These are phyloP conservation scores for Agroathelia rolfsii DNA, from an alignment of 1,284 basidiomycete genomes.

Conservation along the genomic window DNA sequence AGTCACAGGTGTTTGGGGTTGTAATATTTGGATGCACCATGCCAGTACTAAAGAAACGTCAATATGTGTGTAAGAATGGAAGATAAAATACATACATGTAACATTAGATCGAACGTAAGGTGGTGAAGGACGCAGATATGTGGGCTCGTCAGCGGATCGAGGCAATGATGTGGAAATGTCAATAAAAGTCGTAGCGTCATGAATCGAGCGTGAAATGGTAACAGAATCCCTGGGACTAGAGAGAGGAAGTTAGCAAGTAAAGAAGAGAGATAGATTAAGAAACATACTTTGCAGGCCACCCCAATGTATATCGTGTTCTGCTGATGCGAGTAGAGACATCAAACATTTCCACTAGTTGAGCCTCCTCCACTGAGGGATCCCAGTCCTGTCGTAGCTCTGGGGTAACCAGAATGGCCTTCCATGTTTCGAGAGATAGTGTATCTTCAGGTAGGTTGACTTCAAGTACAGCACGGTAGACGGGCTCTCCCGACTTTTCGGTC, in stretches of 20 bases:
- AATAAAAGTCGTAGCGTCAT: constrained; percentile 77
- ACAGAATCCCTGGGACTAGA: constrained; percentile 84
- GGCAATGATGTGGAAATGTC: constrained; percentile 95
- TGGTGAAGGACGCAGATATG: constrained; percentile 87
- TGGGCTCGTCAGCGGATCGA: constrained; percentile 84
- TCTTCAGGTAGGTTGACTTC: constrained; percentile 66
- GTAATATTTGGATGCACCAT: constrained; percentile 79
- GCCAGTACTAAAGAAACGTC: constrained; percentile 58
- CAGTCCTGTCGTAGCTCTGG: constrained; percentile 82
- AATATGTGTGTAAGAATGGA: constrained; percentile 12
- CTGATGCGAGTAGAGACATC: constrained; percentile 79
- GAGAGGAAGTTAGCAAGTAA: constrained; percentile 6
- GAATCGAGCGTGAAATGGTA: constrained; percentile 79
- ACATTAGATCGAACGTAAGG: constrained; percentile 92
- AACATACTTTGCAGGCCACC: constrained; percentile 92
- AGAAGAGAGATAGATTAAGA: constrained; percentile 7
- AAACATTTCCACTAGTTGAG: constrained; percentile 77
- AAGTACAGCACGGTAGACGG: constrained; percentile 73
- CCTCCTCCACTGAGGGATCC: constrained; percentile 88
- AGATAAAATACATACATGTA: constrained; percentile 40
- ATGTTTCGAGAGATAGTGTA: constrained; percentile 60
- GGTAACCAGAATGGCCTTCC: constrained; percentile 76
- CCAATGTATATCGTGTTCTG: constrained; percentile 85
- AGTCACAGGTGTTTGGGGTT: constrained; percentile 30
- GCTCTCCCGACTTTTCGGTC: constrained; percentile 54